These are phyloP conservation scores for Malania oleifera DNA, from an alignment of 164 flowering plant genomes.

Conservation along the genomic window DNA sequence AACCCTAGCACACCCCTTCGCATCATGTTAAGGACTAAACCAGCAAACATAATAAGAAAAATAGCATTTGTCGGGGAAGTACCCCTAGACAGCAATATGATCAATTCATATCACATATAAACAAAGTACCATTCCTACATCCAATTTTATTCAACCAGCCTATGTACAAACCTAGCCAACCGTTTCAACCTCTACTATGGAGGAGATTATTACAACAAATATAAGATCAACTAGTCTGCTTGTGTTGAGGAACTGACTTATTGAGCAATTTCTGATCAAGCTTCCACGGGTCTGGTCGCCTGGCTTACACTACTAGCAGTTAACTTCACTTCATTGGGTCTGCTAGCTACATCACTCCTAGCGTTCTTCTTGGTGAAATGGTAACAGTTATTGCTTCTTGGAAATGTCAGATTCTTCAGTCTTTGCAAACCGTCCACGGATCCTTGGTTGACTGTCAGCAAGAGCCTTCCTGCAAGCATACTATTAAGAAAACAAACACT, in stretches of 20 bases:
- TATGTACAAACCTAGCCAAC: not conserved
- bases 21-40: too few species aligned
- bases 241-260: not conserved
- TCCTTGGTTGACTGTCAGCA: constrained; percentile 96
- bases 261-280: not conserved
- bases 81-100: too few species aligned
- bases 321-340: not conserved
- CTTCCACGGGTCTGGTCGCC: not conserved
- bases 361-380: too few species aligned
- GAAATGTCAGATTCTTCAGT: constrained; percentile 53
- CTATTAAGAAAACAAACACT: constrained; percentile 33
- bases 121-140: too few species aligned
- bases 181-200: not conserved
- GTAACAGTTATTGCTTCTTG: constrained; percentile 35
- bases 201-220: constrained; percentile 5
- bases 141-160: constrained; percentile 3
- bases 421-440: constrained; percentile 97
- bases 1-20: too few species aligned
- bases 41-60: too few species aligned
- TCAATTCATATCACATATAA: too few species aligned
- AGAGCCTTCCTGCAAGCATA: constrained; percentile 99
- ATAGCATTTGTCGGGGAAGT: too few species aligned
- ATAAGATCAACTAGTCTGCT: constrained; percentile 6
- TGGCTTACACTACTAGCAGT: not conserved
- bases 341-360: too few species aligned